Conservation (phyloP, 768 basidiomycete species). For the Suillus variegatus region DNA sequence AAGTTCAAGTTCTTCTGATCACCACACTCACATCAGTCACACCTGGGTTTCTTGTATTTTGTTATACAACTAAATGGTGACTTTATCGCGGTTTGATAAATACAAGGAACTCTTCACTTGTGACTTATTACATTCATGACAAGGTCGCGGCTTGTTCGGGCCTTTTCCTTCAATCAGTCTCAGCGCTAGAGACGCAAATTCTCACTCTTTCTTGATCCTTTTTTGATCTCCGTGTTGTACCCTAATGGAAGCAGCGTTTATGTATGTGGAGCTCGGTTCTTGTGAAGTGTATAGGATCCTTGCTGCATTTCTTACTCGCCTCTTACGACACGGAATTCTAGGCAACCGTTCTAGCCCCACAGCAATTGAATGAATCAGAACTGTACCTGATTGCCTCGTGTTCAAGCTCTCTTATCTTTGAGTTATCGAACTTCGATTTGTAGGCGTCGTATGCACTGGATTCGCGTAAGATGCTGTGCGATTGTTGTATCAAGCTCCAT, state of each 20-base stretch:
- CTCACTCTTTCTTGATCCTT: neutral
- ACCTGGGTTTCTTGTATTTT: no score
- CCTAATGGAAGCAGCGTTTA: neutral
- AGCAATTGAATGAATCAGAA: neutral
- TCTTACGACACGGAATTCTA: neutral
- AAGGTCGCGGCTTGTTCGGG: neutral
- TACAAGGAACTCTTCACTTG: neutral
- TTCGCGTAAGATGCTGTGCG: neutral
- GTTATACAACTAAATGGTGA: neutral
- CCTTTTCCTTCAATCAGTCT: neutral
- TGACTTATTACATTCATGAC: neutral
- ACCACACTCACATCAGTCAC: no score
- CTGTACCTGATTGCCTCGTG: neutral
- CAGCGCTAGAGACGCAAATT: no score
- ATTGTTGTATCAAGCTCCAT: neutral
- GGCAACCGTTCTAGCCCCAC: neutral
- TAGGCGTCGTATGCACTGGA: neutral
- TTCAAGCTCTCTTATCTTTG: neutral
- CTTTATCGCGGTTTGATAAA: neutral
- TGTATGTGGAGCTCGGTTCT: neutral
- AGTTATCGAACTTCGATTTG: neutral
- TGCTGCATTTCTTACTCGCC: neutral
- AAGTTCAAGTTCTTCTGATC: neutral
- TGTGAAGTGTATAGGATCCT: neutral
- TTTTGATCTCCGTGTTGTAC: neutral